Evolutionary conservation across 768 basidiomycete genomes (phyloP).

Genomic region (Termitomyces sp.): DNA sequence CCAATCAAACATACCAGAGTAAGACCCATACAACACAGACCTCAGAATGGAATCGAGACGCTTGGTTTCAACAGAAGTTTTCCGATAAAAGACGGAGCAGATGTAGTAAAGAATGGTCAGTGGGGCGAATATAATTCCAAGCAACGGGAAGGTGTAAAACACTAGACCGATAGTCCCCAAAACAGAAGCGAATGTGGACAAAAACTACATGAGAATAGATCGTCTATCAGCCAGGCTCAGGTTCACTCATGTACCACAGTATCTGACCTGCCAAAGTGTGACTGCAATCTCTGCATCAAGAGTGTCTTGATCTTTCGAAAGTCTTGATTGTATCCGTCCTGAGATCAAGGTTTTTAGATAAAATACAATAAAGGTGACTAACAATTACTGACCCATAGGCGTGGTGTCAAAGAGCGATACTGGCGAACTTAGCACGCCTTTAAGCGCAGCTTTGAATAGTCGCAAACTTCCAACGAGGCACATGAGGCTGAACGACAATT

Average conservation of each 20-base stretch:
- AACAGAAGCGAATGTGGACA: slow-evolving; percentile 35
- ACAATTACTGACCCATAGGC: slow-evolving; percentile 42
- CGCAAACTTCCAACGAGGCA: slow-evolving; percentile 36
- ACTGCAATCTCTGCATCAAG: slow-evolving; percentile 46
- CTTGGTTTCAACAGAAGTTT: slow-evolving; percentile 59
- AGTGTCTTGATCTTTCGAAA: slow-evolving; percentile 59
- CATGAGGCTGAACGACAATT: slow-evolving; percentile 22
- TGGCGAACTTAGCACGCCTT: slow-evolving; percentile 53
- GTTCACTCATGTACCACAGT: neutral
- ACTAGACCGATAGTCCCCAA: slow-evolving; percentile 53
- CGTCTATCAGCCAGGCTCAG: neutral
- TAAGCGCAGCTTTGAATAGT: slow-evolving; percentile 52
- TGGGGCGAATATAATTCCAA: slow-evolving; percentile 59
- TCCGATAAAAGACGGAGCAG: slow-evolving; percentile 51
- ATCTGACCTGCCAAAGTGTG: slow-evolving; percentile 38
- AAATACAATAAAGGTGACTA: neutral
- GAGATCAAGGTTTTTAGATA: neutral
- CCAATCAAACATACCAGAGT: slow-evolving; percentile 37
- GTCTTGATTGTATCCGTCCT: slow-evolving; percentile 52
- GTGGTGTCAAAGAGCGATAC: slow-evolving; percentile 71
- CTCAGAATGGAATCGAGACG: slow-evolving; percentile 59
- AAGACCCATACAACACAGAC: slow-evolving; percentile 51
- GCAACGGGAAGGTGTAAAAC: slow-evolving; percentile 62
- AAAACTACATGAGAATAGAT: slow-evolving; percentile 23
- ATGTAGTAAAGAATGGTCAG: slow-evolving; percentile 46